Evolutionary conservation across 352 stramenopile genomes (phyloP).

Genomic region (Phytopythium delawarense): DNA sequence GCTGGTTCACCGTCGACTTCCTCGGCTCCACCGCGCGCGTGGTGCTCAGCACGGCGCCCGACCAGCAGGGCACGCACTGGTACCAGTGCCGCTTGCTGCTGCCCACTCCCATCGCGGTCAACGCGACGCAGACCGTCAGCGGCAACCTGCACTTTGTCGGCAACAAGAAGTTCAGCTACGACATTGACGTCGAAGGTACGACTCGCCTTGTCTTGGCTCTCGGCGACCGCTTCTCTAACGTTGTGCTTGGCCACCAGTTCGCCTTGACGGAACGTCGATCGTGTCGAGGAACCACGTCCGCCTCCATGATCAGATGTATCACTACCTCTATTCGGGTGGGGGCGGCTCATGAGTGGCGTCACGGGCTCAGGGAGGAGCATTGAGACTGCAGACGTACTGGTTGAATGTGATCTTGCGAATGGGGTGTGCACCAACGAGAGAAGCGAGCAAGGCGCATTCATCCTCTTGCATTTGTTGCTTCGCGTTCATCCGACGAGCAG

Average conservation of each 20-base stretch:
- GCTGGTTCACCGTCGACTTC: conserved; percentile 99
- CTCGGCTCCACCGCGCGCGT: conserved; percentile 77
- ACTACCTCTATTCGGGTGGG: conserved; percentile 78
- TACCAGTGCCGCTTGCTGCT: conserved; percentile 95
- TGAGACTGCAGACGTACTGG: neutral
- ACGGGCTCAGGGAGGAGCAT: too few relatives aligned
- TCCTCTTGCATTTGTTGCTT: neutral
- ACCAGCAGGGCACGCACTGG: conserved; percentile 76
- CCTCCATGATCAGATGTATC: conserved; percentile 95
- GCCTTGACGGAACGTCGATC: conserved; percentile 87
- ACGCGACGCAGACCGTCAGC: conserved; percentile 83
- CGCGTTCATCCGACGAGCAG: neutral
- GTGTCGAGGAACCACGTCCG: conserved; percentile 80
- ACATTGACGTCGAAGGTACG: conserved; percentile 85
- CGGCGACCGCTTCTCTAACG: neutral
- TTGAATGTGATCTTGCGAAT: neutral
- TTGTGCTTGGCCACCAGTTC: conserved; percentile 34
- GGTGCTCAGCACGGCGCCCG: conserved; percentile 81
- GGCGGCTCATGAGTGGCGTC: conserved; percentile 9
- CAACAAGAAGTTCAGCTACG: conserved; percentile 97
- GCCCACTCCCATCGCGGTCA: conserved; percentile 88
- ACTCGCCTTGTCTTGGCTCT: conserved; percentile 2
- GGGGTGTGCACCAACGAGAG: neutral
- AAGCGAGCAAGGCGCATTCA: neutral
- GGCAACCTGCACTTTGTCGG: conserved; percentile 89